phyloP scores from a whole-genome alignment of 73 alveolate genomes.

The Uronychia setigera region DNA sequence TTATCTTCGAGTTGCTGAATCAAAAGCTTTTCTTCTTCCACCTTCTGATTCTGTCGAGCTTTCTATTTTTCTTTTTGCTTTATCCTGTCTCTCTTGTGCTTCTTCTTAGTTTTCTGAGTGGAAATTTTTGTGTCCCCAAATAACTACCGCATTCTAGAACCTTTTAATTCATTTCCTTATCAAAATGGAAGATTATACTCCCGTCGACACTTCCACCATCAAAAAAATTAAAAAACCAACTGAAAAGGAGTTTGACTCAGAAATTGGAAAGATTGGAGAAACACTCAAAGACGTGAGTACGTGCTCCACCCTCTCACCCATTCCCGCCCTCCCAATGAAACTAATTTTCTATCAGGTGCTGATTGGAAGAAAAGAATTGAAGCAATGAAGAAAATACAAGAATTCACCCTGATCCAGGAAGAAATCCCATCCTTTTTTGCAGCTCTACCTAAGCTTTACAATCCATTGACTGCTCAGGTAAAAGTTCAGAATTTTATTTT shows the following conservation, averaged over 20 bases:
- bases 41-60: too few species aligned
- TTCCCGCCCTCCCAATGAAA: neutral
- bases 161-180: too few species aligned
- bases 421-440: neutral
- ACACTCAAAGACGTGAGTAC: conserved; percentile 21
- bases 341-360: too few species aligned
- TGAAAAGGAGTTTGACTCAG: conserved; percentile 30
- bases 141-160: too few species aligned
- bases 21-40: too few species aligned
- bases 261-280: neutral
- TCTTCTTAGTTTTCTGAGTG: too few species aligned
- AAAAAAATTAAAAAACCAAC: conserved; percentile 5
- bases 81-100: too few species aligned
- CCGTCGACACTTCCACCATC: conserved; percentile 16
- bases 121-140: too few species aligned
- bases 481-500: neutral
- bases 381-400: neutral
- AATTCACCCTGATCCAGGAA: neutral
- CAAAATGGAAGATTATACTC: conserved; percentile 10
- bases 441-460: neutral
- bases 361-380: conserved; percentile 32
- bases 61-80: too few species aligned
- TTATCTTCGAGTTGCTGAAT: too few species aligned
- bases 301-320: neutral
- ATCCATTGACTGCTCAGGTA: neutral